Base-by-base conservation (phyloP, 805 yeast genomes). In the Pichia gijzeniarum region DNA sequence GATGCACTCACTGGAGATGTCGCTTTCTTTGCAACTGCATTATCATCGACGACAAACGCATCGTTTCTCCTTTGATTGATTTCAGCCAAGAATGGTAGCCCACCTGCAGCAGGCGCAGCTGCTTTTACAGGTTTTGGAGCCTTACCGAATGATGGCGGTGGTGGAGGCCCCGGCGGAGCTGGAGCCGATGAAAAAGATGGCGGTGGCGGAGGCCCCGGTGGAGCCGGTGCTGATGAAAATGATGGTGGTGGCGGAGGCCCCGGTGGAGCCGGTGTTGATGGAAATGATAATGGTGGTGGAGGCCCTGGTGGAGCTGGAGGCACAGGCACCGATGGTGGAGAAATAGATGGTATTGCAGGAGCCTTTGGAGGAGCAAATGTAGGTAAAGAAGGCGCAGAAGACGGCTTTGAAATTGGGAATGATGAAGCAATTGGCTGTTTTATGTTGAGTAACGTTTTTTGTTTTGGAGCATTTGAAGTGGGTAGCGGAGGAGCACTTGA, bases 21-120 rank as follows among this genome's bases (percentile, higher is more conserved):
- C n/a, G 40, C 28, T 20, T 47, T 51, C 12, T 34, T 34, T 53
- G 58, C 41, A 47, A 54, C 59, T 8, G 47, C 40, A 14, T 45
- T 51, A 18, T 54, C 61, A 44, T 71, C 78, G n/a, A 78, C 67
- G 13, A 76, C 80, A 56, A 67, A 57, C 1, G 71, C 48, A 18
- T 79, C 79, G 50, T 73, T 69, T 58, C 83, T 67, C 56, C 73
- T 76, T 34, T 73, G 70, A 49, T 77, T 76, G 40, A 79, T 79
- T 48, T 78, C 76, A 1, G 79, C 79, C 40, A 79, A 65, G 53
- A 79, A 79, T 6, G 85, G 84, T 20, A 78, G 57, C 0, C 69
- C 73, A 1, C 77, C 77, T 54, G 54, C 50, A 17, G 67, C 54
- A 5, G 71, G 59, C 6, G 68, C 19, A 8, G 35, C 12, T 20